A percentile compares a stretch with the other conserved stretches of the same genome.
phyloP scores from a whole-genome alignment of 768 basidiomycete genomes.

The Zangia roseola region DNA sequence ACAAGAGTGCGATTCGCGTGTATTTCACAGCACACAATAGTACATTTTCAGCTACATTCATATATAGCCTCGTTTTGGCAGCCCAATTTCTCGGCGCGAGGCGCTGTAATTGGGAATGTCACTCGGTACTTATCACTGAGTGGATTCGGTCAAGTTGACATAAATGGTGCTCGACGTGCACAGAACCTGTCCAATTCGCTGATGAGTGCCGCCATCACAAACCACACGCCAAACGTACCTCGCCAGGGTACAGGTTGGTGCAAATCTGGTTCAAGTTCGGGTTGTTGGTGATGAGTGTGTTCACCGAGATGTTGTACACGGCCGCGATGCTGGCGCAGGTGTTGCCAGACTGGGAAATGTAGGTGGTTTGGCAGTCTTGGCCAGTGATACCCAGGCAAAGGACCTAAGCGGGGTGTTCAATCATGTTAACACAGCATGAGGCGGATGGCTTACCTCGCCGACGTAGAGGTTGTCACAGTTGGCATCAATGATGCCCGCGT shows the following conservation, averaged over 20 bases:
- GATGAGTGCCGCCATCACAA: not conserved
- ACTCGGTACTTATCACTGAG: too few species aligned
- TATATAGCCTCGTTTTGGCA: too few species aligned
- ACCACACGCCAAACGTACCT: conserved; percentile 39
- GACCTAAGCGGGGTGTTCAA: not conserved
- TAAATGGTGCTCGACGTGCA: conserved; percentile 26
- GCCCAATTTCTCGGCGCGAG: too few species aligned
- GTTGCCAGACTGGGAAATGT: conserved; percentile 49
- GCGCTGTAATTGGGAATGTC: too few species aligned
- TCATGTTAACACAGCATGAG: too few species aligned
- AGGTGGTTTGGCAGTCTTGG: conserved; percentile 55
- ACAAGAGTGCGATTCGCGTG: too few species aligned
- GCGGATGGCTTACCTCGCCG: conserved; percentile 40
- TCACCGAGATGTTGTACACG: conserved; percentile 41
- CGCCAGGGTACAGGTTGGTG: conserved; percentile 55
- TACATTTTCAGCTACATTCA: not conserved
- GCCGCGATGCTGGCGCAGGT: conserved; percentile 46
- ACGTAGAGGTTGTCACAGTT: conserved; percentile 55
- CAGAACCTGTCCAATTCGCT: conserved; percentile 18
- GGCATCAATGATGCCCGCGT: conserved; percentile 46
- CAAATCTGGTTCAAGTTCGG: conserved; percentile 55
- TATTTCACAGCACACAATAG: not conserved
- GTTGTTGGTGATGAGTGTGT: conserved; percentile 58
- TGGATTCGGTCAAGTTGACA: conserved; percentile 16
- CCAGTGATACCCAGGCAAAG: conserved; percentile 58